Percentiles rank a stretch among this genome's conserved stretches.
These are phyloP conservation scores for Jaminaea rosea DNA, from an alignment of 1,284 basidiomycete species.

Conservation along the genomic window DNA sequence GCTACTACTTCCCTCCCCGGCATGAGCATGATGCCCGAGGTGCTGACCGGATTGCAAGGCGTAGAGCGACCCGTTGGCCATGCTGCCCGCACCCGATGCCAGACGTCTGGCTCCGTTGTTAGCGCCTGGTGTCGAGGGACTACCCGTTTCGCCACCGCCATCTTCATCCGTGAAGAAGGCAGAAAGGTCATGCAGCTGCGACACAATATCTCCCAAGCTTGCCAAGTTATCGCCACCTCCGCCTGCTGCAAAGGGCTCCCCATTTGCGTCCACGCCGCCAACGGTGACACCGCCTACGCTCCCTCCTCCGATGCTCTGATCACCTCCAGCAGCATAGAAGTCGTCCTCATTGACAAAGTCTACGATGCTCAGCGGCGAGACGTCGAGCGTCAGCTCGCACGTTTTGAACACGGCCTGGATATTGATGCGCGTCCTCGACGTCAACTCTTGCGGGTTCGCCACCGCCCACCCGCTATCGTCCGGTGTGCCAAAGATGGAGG, in stretches of 20 bases:
- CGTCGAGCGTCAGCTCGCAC: constrained; percentile 35
- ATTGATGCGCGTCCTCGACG: constrained; percentile 34
- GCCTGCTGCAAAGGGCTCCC: not conserved
- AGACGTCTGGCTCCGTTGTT: too few species aligned
- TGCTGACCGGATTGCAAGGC: too few species aligned
- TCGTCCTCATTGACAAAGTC: constrained; percentile 35
- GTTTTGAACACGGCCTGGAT: constrained; percentile 34
- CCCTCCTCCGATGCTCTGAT: not conserved
- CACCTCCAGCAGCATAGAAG: constrained; percentile 12
- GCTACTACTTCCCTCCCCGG: too few species aligned
- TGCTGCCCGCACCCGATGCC: too few species aligned
- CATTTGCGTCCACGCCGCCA: not conserved
- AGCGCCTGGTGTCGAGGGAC: too few species aligned
- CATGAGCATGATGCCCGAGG: too few species aligned
- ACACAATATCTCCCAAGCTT: constrained; percentile 34
- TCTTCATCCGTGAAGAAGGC: constrained; percentile 40
- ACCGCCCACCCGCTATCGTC: constrained; percentile 39
- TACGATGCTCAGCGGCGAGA: constrained; percentile 28
- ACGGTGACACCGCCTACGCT: not conserved
- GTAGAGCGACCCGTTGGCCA: too few species aligned
- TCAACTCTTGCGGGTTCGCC: constrained; percentile 32
- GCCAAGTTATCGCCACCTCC: not conserved
- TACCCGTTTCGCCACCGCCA: too few species aligned
- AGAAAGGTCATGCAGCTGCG: constrained; percentile 41
- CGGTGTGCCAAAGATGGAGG: constrained; percentile 32